These are phyloP conservation scores for Hordeum marinum DNA, from an alignment of 176 grass and related monocot species.

Conservation along the genomic window DNA sequence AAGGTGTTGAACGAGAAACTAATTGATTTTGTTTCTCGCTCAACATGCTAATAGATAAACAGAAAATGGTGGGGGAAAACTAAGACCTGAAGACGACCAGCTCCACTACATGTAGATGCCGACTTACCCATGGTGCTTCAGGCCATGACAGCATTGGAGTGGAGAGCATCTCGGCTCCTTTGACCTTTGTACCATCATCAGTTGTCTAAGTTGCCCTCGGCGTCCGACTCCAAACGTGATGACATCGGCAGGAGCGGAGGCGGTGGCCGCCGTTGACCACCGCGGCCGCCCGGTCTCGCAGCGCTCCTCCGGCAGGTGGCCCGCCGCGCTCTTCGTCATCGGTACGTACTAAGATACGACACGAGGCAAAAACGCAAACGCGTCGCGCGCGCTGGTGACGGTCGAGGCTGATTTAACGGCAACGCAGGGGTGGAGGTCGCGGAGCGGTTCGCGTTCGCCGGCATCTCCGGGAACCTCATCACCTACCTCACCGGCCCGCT, in stretches of 20 bases:
- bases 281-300: background rate
- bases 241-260: background rate
- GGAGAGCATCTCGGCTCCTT: background rate
- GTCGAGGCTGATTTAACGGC: background rate
- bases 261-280: background rate
- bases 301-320: background rate
- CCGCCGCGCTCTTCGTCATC: background rate
- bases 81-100: background rate
- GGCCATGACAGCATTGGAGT: background rate
- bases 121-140: background rate
- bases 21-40: background rate
- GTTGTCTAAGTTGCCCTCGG: background rate
- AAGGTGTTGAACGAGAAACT: too few species aligned
- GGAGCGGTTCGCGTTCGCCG: background rate
- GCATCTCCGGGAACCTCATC: constrained; percentile 7
- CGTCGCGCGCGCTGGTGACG: background rate
- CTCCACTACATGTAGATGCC: background rate
- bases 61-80: background rate
- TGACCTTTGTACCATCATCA: background rate
- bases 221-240: background rate
- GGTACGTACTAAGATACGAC: background rate
- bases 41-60: background rate
- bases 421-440: background rate
- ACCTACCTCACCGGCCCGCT: constrained; percentile 3
- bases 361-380: background rate